Conservation (phyloP, 2,329 filamentous ascomycete species). For the Fusarium chlamydosporum region DNA sequence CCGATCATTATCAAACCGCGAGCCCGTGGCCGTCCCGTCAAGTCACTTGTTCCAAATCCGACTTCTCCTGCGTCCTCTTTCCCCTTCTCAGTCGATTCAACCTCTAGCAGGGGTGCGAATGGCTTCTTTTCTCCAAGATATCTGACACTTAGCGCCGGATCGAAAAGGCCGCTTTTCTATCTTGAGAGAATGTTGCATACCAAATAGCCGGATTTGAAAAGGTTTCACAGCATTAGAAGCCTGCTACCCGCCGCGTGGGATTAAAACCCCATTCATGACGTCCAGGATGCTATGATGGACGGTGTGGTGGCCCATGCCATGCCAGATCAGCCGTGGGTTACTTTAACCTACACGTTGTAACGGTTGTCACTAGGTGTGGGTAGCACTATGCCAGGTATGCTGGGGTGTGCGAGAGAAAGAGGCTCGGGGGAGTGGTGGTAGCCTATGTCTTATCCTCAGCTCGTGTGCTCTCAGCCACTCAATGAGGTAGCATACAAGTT, state of each 20-base stretch:
- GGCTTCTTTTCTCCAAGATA: background rate
- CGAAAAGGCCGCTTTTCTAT: constrained; percentile 24
- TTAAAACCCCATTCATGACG: constrained; percentile 6
- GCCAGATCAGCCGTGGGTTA: background rate
- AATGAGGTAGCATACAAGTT: background rate
- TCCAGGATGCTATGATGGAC: constrained; percentile 8
- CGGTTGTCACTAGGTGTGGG: constrained; percentile 1
- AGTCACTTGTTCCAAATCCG: background rate
- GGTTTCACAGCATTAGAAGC: constrained; percentile 20
- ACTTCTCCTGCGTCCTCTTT: background rate
- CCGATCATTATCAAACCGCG: background rate
- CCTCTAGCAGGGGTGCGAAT: background rate
- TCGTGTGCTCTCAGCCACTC: constrained; percentile 2
- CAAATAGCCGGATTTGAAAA: constrained; percentile 30
- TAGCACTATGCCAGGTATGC: background rate
- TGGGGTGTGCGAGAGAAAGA: background rate
- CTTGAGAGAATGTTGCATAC: constrained; percentile 35
- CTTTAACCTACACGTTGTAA: background rate
- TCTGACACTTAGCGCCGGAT: background rate
- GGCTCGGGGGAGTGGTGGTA: background rate
- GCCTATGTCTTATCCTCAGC: background rate
- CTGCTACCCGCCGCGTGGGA: constrained; percentile 31
- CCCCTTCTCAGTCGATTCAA: constrained; percentile 1
- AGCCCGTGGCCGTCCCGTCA: constrained; percentile 31
- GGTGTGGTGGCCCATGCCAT: constrained; percentile 7